Evolutionary conservation across 2,329 filamentous ascomycete genomes (phyloP).

Genomic region (Berkeleyomyces basicola): DNA sequence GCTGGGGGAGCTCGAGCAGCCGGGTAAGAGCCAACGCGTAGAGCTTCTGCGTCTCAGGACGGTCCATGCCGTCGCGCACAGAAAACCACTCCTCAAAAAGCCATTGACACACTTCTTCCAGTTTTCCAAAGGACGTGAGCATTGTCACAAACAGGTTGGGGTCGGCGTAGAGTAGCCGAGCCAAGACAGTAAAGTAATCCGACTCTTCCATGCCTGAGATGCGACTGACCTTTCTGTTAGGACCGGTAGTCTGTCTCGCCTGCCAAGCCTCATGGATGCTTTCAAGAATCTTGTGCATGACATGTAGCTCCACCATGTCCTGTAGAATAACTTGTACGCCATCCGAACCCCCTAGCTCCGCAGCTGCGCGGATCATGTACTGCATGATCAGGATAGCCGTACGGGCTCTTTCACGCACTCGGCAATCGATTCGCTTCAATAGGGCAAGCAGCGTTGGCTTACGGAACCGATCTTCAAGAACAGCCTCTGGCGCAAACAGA

Average conservation of each 20-base stretch:
- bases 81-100: constrained; percentile 49
- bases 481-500: constrained; percentile 49
- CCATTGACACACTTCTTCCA: constrained; percentile 42
- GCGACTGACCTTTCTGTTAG: constrained; percentile 50
- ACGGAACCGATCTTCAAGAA: constrained; percentile 40
- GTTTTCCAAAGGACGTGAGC: constrained; percentile 29
- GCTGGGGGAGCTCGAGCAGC: constrained; percentile 46
- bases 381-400: constrained; percentile 46
- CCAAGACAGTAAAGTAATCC: constrained; percentile 71
- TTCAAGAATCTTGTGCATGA: constrained; percentile 46
- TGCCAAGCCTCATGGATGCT: constrained; percentile 52
- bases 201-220: constrained; percentile 63
- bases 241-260: constrained; percentile 67
- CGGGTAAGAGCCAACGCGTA: constrained; percentile 57
- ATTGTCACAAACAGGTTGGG: constrained; percentile 50
- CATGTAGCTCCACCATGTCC: constrained; percentile 46
- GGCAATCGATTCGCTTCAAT: constrained; percentile 32
- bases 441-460: constrained; percentile 33
- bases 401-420: constrained; percentile 40
- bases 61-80: constrained; percentile 50
- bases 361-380: constrained; percentile 45
- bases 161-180: constrained; percentile 58
- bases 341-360: constrained; percentile 41
- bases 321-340: constrained; percentile 47
- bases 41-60: constrained; percentile 50